These are phyloP conservation scores for Globisporangium yorkense DNA, from an alignment of 352 stramenopile genomes.

Conservation along the genomic window DNA sequence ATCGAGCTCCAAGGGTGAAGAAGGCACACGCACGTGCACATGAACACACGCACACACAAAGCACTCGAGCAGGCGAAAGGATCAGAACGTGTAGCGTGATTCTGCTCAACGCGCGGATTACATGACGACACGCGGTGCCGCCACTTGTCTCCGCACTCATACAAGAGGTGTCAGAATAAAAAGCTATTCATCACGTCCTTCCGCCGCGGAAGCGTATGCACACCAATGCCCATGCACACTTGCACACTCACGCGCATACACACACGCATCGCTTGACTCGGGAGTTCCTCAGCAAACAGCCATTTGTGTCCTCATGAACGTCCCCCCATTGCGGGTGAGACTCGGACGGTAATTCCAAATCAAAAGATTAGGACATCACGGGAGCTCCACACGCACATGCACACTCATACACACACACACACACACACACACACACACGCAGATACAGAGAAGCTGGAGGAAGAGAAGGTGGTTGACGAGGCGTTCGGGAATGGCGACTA, in stretches of 20 bases:
- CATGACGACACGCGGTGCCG: slow-evolving; percentile 53
- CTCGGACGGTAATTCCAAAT: slow-evolving; percentile 89
- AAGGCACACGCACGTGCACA: not conserved
- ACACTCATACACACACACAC: not conserved
- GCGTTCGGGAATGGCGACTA: too few species aligned
- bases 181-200: slow-evolving; percentile 86
- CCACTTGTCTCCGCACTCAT: slow-evolving; percentile 61
- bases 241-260: slow-evolving; percentile 10
- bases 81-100: slow-evolving; percentile 72
- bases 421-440: not conserved
- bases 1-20: slow-evolving; percentile 33
- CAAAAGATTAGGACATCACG: slow-evolving; percentile 77
- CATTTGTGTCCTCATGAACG: slow-evolving; percentile 75
- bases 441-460: too few species aligned
- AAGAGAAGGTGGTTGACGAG: too few species aligned
- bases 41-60: slow-evolving; percentile 2
- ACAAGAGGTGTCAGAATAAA: slow-evolving; percentile 90
- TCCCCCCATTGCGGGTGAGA: slow-evolving; percentile 17
- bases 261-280: not conserved
- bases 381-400: slow-evolving; percentile 28
- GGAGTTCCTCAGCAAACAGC: slow-evolving; percentile 86
- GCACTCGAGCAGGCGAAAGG: slow-evolving; percentile 2
- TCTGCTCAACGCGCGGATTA: slow-evolving; percentile 67
- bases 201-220: not conserved
- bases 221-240: not conserved